Base-by-base conservation (phyloP, 805 yeast genomes). In the Candida ortonii region DNA sequence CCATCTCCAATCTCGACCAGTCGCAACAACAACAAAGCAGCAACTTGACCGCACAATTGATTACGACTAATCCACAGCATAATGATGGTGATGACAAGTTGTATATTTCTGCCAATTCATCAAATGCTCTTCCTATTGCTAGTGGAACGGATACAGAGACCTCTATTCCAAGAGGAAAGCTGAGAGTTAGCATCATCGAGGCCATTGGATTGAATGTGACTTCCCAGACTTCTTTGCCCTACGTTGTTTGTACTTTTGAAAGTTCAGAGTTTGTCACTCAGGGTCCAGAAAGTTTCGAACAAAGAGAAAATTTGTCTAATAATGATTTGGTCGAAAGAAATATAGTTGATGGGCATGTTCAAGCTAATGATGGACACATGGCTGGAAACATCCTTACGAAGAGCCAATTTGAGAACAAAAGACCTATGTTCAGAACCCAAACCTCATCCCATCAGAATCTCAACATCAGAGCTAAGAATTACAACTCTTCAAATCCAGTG, bases 191-290 rank as follows among this genome's bases (percentile, higher is more conserved):
- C 21, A 86, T 90, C 41, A 65, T 84, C 17, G 90, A 86, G 59
- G 97, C 96, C 2, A 73, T 70, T 39, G 80, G 79, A 47, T 69
- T 90, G 43, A 63, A 70, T 26, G 74, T 80, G 21, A 68, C 71
- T 28, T 61, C 77, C 4, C 62, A 69, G 25, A 64, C 41, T 36
- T 69, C 90, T 3, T 84, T 76, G 47, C 96, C 96, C 3, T 83
- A 88, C 58, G 95, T 85, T 13, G 96, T 88, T 22, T 85, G 94
- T 60, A 83, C 95, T 8, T 88, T 84, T 65, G 95, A 87, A 57
- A 81, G 90, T 42, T 81, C 94, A 1, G 97, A 93, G 63, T 84
- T 80, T 46, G 88, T 90, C 40, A 80, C 95, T 16, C 78, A 79
- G 43, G 89, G 88, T 4, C 87, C 95, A 1, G 83, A 71, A 32